Conservation (phyloP, 495 filamentous ascomycete species). For the Platismatia glauca region DNA sequence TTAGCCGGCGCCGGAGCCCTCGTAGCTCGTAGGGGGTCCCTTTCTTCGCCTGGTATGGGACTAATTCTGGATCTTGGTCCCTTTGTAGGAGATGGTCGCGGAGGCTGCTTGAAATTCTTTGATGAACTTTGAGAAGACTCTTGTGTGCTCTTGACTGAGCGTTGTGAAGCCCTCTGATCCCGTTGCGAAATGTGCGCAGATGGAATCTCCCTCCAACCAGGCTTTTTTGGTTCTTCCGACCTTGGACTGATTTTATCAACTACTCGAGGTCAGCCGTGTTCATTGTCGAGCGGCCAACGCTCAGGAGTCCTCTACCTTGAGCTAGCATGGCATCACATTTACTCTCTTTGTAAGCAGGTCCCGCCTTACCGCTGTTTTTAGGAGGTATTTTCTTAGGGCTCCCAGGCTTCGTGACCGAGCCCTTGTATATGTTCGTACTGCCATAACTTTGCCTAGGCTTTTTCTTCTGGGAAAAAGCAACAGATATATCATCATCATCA, state of each 20-base stretch:
- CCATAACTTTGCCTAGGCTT: not conserved
- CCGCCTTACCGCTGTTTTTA: not conserved
- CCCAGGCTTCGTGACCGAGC: not conserved
- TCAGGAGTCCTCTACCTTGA: not conserved
- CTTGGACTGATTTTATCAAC: not conserved
- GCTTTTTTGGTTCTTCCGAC: not conserved
- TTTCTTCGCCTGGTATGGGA: not conserved
- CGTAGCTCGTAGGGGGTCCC: not conserved
- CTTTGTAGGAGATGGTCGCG: constrained; percentile 3
- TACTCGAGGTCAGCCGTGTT: not conserved
- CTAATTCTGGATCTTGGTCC: not conserved
- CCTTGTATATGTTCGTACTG: not conserved
- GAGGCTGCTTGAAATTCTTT: constrained; percentile 10
- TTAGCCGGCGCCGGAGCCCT: not conserved
- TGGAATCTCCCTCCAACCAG: not conserved
- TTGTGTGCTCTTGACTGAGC: not conserved
- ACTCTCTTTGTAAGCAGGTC: not conserved
- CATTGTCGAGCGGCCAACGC: not conserved
- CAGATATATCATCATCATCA: not conserved
- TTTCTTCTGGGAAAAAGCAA: not conserved
- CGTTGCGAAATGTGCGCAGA: constrained; percentile 2
- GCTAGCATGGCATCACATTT: not conserved
- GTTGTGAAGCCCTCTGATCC: constrained; percentile 6
- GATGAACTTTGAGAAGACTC: constrained; percentile 2
- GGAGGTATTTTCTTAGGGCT: not conserved